phyloP scores from a whole-genome alignment of 768 basidiomycete species.

The Naematelia aurantialba region DNA sequence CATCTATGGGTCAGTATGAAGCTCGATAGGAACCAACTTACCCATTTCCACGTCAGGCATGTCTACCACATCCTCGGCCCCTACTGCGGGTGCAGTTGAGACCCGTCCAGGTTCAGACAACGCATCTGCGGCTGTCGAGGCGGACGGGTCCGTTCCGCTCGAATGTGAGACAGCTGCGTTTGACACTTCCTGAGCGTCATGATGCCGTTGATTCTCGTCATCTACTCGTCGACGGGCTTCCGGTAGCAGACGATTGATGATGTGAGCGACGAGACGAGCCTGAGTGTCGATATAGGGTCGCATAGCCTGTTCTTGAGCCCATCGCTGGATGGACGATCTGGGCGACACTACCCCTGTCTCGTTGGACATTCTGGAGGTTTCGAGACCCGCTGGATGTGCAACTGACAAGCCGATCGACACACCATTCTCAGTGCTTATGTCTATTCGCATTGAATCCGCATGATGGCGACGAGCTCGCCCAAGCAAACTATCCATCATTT shows the following conservation, averaged over 20 bases:
- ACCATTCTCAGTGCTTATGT: slow-evolving; percentile 56
- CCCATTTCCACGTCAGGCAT: slow-evolving; percentile 23
- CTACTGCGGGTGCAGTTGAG: slow-evolving; percentile 26
- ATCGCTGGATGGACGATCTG: slow-evolving; percentile 74
- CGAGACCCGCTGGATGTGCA: slow-evolving; percentile 7
- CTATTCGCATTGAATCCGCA: slow-evolving; percentile 58
- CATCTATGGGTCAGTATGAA: slow-evolving; percentile 49
- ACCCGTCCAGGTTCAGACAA: background rate
- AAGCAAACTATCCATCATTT: slow-evolving; percentile 5
- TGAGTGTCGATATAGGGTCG: slow-evolving; percentile 60
- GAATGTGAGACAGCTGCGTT: slow-evolving; percentile 12
- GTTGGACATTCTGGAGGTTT: slow-evolving; percentile 4
- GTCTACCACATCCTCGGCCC: background rate
- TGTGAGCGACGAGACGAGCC: slow-evolving; percentile 65
- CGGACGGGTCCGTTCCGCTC: background rate
- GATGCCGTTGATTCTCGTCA: background rate
- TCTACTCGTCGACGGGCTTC: slow-evolving; percentile 56
- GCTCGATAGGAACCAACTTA: slow-evolving; percentile 15
- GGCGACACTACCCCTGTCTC: slow-evolving; percentile 59
- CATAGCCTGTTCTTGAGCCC: slow-evolving; percentile 82
- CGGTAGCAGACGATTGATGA: slow-evolving; percentile 71
- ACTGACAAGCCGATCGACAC: slow-evolving; percentile 27
- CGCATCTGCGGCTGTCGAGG: no score
- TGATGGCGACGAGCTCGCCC: background rate
- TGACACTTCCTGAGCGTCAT: slow-evolving; percentile 1